Conservation (phyloP, 805 yeast species). For the Wickerhamiella occidentalis region DNA sequence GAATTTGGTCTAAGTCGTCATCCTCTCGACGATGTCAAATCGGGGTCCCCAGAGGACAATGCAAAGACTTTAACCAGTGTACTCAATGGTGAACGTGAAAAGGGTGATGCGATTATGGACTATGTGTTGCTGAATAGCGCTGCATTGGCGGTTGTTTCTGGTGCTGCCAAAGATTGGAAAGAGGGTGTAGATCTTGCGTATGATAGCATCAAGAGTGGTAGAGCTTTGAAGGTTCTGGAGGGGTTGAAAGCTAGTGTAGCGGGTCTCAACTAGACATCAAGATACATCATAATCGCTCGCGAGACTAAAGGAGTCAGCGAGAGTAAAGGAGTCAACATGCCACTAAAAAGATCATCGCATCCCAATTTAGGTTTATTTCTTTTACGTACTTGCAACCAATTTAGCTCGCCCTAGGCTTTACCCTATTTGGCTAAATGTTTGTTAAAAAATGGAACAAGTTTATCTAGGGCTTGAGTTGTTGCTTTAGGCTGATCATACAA, state of each 20-base stretch:
- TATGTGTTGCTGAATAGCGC: conserved; percentile 85
- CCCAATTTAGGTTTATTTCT: too few relatives aligned
- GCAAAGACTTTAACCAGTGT: conserved; percentile 47
- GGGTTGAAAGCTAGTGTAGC: not conserved
- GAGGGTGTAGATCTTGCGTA: conserved; percentile 69
- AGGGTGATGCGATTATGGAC: conserved; percentile 55
- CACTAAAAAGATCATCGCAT: too few relatives aligned
- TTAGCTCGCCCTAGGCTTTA: too few relatives aligned
- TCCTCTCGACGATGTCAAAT: conserved; percentile 49
- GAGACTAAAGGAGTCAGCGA: too few relatives aligned
- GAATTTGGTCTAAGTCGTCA: conserved; percentile 79
- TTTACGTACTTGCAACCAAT: too few relatives aligned
- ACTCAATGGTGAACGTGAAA: conserved; percentile 34
- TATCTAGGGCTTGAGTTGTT: too few relatives aligned
- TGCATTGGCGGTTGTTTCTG: conserved; percentile 72
- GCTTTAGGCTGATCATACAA: too few relatives aligned
- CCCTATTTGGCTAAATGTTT: too few relatives aligned
- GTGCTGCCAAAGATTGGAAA: conserved; percentile 54
- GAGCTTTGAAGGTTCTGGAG: conserved; percentile 49
- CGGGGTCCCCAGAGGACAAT: conserved; percentile 81
- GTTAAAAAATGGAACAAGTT: too few relatives aligned
- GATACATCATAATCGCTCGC: too few relatives aligned
- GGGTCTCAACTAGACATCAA: not conserved
- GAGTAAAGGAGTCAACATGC: too few relatives aligned
- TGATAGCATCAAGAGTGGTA: conserved; percentile 52